Evolutionary conservation across 1,139 yeast genomes (phyloP).

Genomic region (Entelexis paramagnoliae): DNA sequence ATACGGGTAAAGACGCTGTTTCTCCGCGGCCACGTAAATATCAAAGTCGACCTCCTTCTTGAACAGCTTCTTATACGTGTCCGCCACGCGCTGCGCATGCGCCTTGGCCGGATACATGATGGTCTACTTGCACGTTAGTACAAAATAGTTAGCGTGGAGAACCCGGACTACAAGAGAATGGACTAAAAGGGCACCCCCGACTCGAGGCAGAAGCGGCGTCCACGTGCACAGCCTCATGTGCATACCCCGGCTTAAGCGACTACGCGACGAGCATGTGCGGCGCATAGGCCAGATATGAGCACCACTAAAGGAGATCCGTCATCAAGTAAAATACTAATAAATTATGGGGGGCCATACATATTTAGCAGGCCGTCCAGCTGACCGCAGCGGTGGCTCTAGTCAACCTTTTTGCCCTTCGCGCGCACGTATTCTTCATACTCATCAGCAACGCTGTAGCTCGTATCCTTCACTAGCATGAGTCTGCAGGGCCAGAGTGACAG

Average conservation of each 20-base stretch:
- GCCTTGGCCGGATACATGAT: conserved; percentile 44
- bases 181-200: too few species aligned
- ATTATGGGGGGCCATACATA: too few species aligned
- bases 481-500: conserved; percentile 31
- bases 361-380: too few species aligned
- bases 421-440: conserved; percentile 25
- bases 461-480: conserved; percentile 33
- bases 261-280: too few species aligned
- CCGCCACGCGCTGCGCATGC: conserved; percentile 41
- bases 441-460: conserved; percentile 31
- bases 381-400: too few species aligned
- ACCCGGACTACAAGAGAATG: background rate
- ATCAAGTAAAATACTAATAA: background rate
- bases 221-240: too few species aligned
- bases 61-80: conserved; percentile 30
- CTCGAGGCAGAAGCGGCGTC: too few species aligned
- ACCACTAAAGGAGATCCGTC: too few species aligned
- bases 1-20: conserved; percentile 53
- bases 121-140: background rate
- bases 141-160: background rate
- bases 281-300: background rate
- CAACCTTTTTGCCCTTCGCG: background rate
- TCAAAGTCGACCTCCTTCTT: conserved; percentile 25
- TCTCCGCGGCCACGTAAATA: conserved; percentile 61
- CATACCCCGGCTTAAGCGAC: background rate